These are phyloP conservation scores for Hyphodiscus hymeniophilus DNA, from an alignment of 495 filamentous ascomycete genomes.

Conservation along the genomic window DNA sequence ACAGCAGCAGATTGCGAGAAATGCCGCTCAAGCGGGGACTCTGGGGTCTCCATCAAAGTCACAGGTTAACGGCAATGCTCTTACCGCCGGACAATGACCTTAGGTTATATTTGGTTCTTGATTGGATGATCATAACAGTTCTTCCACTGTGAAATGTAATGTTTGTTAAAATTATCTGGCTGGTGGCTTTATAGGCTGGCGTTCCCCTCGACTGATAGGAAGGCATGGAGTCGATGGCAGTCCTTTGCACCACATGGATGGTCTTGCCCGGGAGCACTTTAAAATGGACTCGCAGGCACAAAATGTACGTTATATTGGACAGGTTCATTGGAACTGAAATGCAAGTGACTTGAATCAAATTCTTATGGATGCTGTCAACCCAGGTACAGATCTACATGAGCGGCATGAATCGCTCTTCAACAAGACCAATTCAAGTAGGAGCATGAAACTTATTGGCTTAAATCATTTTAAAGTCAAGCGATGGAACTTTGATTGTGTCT, in stretches of 20 bases:
- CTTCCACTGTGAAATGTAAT: neutral
- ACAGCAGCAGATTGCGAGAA: conserved; percentile 21
- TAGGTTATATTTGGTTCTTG: neutral
- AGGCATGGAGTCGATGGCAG: no score
- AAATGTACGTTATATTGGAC: conserved; percentile 5
- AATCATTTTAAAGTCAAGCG: no score
- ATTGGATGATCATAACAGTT: neutral
- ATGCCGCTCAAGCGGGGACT: conserved; percentile 16
- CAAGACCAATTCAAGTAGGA: no score
- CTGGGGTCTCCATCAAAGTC: conserved; percentile 13
- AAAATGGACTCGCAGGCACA: neutral
- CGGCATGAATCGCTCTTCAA: no score
- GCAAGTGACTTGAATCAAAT: no score
- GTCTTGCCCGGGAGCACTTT: neutral
- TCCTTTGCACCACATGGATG: neutral
- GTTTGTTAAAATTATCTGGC: neutral
- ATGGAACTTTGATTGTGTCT: no score
- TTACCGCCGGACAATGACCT: conserved; percentile 15
- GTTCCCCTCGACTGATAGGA: neutral
- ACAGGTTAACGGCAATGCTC: conserved; percentile 17
- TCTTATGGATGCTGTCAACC: no score
- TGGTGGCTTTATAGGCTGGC: neutral
- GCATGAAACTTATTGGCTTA: no score
- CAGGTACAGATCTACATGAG: no score
- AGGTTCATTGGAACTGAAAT: neutral